A percentile compares a stretch with the other conserved stretches of the same genome.
phyloP scores from a whole-genome alignment of 805 yeast species.

The Maudiozyma turicensis region DNA sequence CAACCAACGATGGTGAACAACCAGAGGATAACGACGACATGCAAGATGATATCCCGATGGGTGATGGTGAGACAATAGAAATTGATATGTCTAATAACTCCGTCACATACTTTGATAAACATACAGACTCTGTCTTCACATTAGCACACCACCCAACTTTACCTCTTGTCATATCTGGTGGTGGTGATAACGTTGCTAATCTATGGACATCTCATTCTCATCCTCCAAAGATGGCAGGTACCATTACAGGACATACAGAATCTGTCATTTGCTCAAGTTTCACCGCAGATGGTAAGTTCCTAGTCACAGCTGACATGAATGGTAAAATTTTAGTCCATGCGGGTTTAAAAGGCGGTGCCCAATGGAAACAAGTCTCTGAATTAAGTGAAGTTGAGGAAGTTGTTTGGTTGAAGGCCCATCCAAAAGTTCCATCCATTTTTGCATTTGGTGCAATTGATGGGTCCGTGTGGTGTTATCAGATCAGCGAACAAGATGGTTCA shows the following conservation, averaged over 20 bases:
- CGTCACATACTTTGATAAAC: slow-evolving; percentile 79
- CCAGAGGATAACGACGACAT: slow-evolving; percentile 29
- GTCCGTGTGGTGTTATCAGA: slow-evolving; percentile 85
- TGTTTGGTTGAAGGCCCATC: slow-evolving; percentile 75
- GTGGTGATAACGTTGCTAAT: slow-evolving; percentile 84
- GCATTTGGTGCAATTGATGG: slow-evolving; percentile 93
- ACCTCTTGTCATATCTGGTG: slow-evolving; percentile 87
- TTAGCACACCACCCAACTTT: slow-evolving; percentile 75
- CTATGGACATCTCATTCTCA: slow-evolving; percentile 87
- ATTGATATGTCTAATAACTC: slow-evolving; percentile 88
- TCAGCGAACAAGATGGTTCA: slow-evolving; percentile 40
- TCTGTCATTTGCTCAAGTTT: slow-evolving; percentile 80
- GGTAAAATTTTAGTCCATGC: slow-evolving; percentile 73
- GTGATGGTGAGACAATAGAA: slow-evolving; percentile 42
- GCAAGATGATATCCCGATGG: slow-evolving; percentile 27
- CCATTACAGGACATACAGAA: slow-evolving; percentile 75
- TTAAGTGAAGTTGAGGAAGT: slow-evolving; percentile 87
- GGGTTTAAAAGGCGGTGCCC: slow-evolving; percentile 66
- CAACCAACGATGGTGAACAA: slow-evolving; percentile 26
- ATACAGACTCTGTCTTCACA: slow-evolving; percentile 76
- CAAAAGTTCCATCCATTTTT: slow-evolving; percentile 57
- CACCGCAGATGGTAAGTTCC: slow-evolving; percentile 68
- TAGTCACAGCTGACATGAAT: slow-evolving; percentile 90
- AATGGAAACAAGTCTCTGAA: slow-evolving; percentile 63
- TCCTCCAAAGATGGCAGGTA: slow-evolving; percentile 73